Base-by-base conservation (phyloP, 2,329 filamentous ascomycete genomes). In the Dothiorella sarmentorum region DNA sequence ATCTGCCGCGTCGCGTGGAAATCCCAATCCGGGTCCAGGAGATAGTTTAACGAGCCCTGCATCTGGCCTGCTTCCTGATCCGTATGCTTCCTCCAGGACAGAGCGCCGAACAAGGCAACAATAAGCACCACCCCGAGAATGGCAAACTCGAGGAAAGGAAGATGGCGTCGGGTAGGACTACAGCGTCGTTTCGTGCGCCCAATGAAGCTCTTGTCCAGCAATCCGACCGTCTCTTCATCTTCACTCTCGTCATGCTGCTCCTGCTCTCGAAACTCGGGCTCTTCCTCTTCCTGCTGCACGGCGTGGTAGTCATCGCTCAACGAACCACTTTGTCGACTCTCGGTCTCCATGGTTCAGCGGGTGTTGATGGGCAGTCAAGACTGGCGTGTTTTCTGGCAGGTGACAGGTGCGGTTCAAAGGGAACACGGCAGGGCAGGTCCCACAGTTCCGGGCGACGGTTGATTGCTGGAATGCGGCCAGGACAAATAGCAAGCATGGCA, bases 1-100 rank as follows among this genome's bases (percentile, higher is more conserved):
- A 76, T 78, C 15, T 76, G 77, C 0, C 80, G 77, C 3, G 75
- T 63, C 0, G 81, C 78, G 17, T 74, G 44, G 61, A 78, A 78
- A 60, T 86, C 71, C 86, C 86, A 89, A 2, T 72, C 63, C 0
- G 77, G 67, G 52, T 82, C 75, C 15, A 90, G 75, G 3, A 85
- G 69, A 61, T 89, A 76, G 51, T 68, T 67, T 43, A 47, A n/a
- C n/a, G n/a, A n/a, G n/a, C n/a, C n/a, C n/a, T n/a, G n/a, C n/a
- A n/a, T n/a, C n/a, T n/a, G n/a, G n/a, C n/a, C n/a, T n/a, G n/a
- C n/a, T n/a, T n/a, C n/a, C n/a, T 22, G 40, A 27, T 15, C 26
- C 3, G 37, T 7, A 11, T 22, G 33, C 9, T 17, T n/a, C 5
- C 15, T 20, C 49, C 49, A 53, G 20, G 13, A n/a, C 18, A 53